Evolutionary conservation across 1,284 basidiomycete genomes (phyloP).

Genomic region (Microbotryum silenes-acaulis): DNA sequence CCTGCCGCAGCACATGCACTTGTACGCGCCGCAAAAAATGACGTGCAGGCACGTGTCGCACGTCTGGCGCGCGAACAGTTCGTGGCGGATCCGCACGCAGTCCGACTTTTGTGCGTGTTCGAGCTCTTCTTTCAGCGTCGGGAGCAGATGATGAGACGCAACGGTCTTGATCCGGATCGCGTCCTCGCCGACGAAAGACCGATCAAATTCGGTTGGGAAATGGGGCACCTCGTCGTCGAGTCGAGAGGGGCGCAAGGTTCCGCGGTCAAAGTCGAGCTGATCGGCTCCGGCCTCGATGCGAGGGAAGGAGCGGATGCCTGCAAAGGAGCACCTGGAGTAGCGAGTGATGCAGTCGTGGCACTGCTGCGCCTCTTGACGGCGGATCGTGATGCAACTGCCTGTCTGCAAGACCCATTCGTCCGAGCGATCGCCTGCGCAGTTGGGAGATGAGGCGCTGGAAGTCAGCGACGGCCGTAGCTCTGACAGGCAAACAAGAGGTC

Average conservation of each 20-base stretch:
- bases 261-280: not conserved
- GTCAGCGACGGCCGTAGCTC: too few species aligned
- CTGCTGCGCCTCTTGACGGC: too few species aligned
- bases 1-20: slow-evolving; percentile 80
- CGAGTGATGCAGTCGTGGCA: slow-evolving; percentile 10
- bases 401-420: too few species aligned
- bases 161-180: slow-evolving; percentile 43
- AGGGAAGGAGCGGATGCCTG: slow-evolving; percentile 9
- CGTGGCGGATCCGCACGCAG: slow-evolving; percentile 62
- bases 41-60: slow-evolving; percentile 90
- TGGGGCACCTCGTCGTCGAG: slow-evolving; percentile 33
- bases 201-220: slow-evolving; percentile 40
- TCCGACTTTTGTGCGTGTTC: slow-evolving; percentile 56
- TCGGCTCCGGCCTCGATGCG: not conserved
- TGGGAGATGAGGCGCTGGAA: too few species aligned
- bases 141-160: slow-evolving; percentile 61
- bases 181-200: slow-evolving; percentile 30
- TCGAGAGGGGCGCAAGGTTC: not conserved
- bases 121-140: slow-evolving; percentile 59
- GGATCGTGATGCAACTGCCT: too few species aligned
- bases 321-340: slow-evolving; percentile 8
- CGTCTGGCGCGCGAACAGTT: slow-evolving; percentile 68
- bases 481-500: too few species aligned
- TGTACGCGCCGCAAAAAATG: slow-evolving; percentile 79
- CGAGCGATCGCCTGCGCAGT: too few species aligned